Conservation (phyloP, 208 protist species). For the Sergeia podlipaevii region DNA sequence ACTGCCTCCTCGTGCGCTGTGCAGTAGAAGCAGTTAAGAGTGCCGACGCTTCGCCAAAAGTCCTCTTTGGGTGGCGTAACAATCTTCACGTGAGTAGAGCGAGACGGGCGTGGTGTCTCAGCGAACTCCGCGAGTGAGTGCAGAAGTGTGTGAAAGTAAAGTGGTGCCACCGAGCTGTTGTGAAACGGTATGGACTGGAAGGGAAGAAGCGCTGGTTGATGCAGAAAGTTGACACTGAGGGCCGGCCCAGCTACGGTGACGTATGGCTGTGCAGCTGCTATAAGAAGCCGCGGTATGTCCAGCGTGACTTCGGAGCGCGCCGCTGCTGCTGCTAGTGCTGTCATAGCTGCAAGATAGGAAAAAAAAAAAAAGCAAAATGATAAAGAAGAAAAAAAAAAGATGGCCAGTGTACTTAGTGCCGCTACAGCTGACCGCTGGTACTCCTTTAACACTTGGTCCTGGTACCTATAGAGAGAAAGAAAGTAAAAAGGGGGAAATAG, state of each 20-base stretch:
- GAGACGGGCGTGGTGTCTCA: constrained; percentile 53
- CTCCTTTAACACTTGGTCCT: not conserved
- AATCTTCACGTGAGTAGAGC: constrained; percentile 35
- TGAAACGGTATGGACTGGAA: constrained; percentile 64
- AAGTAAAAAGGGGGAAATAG: no score
- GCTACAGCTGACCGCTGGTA: not conserved
- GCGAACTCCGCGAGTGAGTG: constrained; percentile 77
- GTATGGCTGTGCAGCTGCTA: constrained; percentile 80
- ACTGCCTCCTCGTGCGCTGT: constrained; percentile 21
- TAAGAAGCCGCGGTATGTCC: constrained; percentile 49
- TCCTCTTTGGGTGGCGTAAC: constrained; percentile 44
- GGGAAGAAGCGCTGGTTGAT: constrained; percentile 45
- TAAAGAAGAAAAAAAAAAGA: constrained; percentile 1
- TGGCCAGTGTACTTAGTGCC: not conserved
- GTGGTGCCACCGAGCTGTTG: constrained; percentile 27
- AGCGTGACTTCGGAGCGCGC: constrained; percentile 23
- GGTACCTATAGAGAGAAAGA: no score
- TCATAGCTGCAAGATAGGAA: not conserved
- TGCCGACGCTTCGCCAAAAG: constrained; percentile 70
- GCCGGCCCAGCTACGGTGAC: constrained; percentile 75
- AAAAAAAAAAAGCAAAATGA: constrained; percentile 1
- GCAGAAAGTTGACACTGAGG: constrained; percentile 60
- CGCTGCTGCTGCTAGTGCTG: not conserved
- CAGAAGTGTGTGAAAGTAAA: constrained; percentile 80
- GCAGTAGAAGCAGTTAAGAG: constrained; percentile 69